These are phyloP conservation scores for Backusella luteola DNA, from an alignment of 192 early-diverging fungal species.

Conservation along the genomic window DNA sequence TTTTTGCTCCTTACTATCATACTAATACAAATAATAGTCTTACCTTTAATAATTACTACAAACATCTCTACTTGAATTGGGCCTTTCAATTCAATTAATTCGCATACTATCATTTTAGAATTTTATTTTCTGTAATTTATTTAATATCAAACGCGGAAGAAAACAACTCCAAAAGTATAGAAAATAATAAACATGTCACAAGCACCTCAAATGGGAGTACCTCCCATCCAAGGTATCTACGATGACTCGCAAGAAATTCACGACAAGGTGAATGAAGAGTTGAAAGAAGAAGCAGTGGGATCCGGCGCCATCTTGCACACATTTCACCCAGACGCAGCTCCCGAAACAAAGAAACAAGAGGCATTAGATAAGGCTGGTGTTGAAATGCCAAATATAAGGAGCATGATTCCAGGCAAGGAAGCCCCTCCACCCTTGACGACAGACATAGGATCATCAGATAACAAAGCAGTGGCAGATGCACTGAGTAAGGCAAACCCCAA, in stretches of 20 bases:
- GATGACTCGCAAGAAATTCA: constrained; percentile 10
- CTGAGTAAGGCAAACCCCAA: not conserved
- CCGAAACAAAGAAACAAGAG: not conserved
- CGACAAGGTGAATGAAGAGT: not conserved
- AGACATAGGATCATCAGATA: not conserved
- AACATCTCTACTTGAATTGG: too few relatives aligned
- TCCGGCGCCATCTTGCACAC: not conserved
- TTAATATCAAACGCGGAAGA: not conserved
- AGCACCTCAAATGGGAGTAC: not conserved
- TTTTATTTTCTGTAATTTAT: not conserved
- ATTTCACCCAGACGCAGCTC: constrained; percentile 3
- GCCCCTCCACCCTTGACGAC: not conserved
- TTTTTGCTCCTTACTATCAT: not conserved
- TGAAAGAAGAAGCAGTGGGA: not conserved
- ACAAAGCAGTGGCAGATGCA: not conserved
- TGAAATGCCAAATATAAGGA: not conserved
- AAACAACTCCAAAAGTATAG: not conserved
- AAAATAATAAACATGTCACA: not conserved
- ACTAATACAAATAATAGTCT: too few relatives aligned
- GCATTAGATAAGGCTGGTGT: not conserved
- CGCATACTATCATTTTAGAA: not conserved
- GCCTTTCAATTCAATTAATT: not conserved
- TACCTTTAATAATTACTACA: too few relatives aligned
- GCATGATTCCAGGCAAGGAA: not conserved
- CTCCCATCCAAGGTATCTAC: not conserved